phyloP scores from a whole-genome alignment of 176 grass and related monocot genomes.

The Avena atlantica region DNA sequence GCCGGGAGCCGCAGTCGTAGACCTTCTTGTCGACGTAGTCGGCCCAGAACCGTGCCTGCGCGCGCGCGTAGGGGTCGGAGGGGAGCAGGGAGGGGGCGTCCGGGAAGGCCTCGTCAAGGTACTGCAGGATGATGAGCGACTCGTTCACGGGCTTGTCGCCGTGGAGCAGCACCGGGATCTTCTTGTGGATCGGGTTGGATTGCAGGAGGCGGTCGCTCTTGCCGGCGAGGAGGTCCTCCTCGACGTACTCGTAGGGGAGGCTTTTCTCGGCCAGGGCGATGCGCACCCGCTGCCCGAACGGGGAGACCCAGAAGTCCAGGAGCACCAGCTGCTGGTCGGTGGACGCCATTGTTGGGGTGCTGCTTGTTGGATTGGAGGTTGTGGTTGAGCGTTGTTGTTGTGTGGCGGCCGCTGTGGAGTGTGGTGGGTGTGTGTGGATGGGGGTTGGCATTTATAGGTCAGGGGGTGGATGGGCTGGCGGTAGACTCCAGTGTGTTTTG shows the following conservation, averaged over 20 bases:
- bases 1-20: conserved; percentile 29
- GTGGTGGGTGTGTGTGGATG: neutral
- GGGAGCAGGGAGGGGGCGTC: neutral
- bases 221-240: conserved; percentile 41
- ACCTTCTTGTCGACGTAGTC: conserved; percentile 68
- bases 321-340: conserved; percentile 37
- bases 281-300: conserved; percentile 60
- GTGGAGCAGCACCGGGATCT: conserved; percentile 76
- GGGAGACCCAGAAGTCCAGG: conserved; percentile 65
- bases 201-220: conserved; percentile 81
- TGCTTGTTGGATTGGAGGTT: neutral
- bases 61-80: conserved; percentile 36
- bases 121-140: conserved; percentile 64
- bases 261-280: conserved; percentile 68
- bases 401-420: neutral
- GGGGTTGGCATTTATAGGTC: neutral
- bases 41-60: conserved; percentile 61
- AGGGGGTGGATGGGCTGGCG: no score
- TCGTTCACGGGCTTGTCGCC: conserved; percentile 56
- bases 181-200: conserved; percentile 83
- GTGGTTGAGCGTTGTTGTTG: neutral
- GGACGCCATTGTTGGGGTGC: neutral
- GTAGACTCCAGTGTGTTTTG: no score
- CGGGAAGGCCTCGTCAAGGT: conserved; percentile 68
- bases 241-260: conserved; percentile 49